Evolutionary conservation across 1,139 yeast species (phyloP), one percentile per base, ranked within the genome.

Genomic region (Yamadazyma friedrichii): DNA sequence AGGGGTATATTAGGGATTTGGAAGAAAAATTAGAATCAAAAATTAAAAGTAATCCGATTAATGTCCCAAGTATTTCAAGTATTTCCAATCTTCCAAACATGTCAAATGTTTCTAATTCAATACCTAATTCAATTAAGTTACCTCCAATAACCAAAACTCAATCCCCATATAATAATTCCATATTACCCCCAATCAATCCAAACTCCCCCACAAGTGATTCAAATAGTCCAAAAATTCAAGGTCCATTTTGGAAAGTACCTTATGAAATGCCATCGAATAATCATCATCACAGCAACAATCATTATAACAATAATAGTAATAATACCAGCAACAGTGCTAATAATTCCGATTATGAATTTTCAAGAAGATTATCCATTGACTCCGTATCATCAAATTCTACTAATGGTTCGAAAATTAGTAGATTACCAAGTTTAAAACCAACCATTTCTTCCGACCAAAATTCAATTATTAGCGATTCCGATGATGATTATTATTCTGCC

Each of bases 1-100:
- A 84, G 55, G 91, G 91, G 1, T 82, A 78, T 51, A 69, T 74
- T 9, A 62, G 76, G 35, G 74, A 67, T 40, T 52, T 59, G 40
- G 77, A 66, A 41, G 76, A 70, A 24, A 62, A 62, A 42, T 49
- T 53, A 41, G 46, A 39, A 28, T 36, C 40, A 10, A 42, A 38
- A n/a, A 24, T 29, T 3, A 26, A 36, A 31, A 13, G 6, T 9
- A 15, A 15, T 10, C 24, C 24, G 8, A 20, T 20, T 6, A 20
- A 20, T 20, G 24, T 20, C 24, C 24, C 24, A 6, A 20, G 24
- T 20, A 20, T 20, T 20, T 5, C 27, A 13, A 6, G 22, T 10
- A 24, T 13, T 29, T 12, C 11, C 9, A 26, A 13, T 34, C 9
- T 34, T 5, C 26, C 29, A 10, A 26, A 17, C 6, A 17, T 15